Base-by-base conservation (phyloP, 2,329 filamentous ascomycete genomes). In the Aschersonia sp. region DNA sequence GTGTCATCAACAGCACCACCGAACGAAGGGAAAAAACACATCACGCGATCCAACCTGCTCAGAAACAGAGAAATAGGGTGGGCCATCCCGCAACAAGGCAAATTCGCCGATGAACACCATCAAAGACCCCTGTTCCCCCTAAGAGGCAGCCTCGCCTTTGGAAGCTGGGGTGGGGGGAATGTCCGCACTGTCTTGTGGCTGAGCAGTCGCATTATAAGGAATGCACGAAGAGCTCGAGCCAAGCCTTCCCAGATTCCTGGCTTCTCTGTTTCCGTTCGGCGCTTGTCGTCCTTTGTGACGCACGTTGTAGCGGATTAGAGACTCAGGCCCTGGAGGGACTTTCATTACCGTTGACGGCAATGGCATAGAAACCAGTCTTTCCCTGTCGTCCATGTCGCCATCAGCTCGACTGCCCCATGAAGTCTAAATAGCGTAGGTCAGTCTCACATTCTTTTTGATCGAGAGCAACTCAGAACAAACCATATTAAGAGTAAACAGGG, bases 321-420 rank as follows among this genome's bases (percentile, higher is more conserved):
- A 66, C 35, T 59, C 61, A 46, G 63, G 63, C 44, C 66, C 67
- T 5, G 64, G 62, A 41, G 72, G 72, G 12, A 66, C 66, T 41
- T 66, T 69, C 54, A 74, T 60, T 45, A 65, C 63, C 47, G 62
- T 54, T 5, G 65, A 61, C 32, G 61, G 67, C 54, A 60, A 60
- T 12, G 72, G 71, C 39, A 66, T 64, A 32, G 63, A 69, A 40
- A 66, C 76, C 70, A 86, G 79, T 59, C 84, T 81, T 55, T 79
- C 73, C 53, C 75, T 76, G 64, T 94, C 84, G 65, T 94, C 84
- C 55, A 83, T 76, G 65, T 95, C 89, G 60, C 87, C 89, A 57
- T 92, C 89, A 57, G 87, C 86, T 65, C 89, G 83, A 67, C 87
- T 95, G 60, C 89, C 89, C 89, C 89, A 95, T 46, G 88, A 90